A percentile compares a stretch with the other conserved stretches of the same genome.
Evolutionary conservation across 257 asterid species (phyloP).

Genomic region (Solanum sejunctum): DNA sequence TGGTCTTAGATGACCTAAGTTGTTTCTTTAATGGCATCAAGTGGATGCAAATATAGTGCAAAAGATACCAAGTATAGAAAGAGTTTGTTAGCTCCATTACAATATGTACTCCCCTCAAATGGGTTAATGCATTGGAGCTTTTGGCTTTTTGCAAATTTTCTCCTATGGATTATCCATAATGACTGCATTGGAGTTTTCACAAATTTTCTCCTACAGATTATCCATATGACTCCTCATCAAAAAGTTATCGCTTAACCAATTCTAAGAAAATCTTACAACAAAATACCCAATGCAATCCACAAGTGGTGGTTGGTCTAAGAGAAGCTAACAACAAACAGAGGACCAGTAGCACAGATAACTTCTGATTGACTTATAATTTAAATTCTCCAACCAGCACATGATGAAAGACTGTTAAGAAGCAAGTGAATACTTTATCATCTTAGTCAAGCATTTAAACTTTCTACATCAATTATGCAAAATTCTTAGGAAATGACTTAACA

Average conservation of each 20-base stretch:
- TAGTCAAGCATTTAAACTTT: not conserved
- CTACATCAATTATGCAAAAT: not conserved
- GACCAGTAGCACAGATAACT: not conserved
- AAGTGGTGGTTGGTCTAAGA: not conserved
- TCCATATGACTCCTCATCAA: not conserved
- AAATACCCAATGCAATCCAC: not conserved
- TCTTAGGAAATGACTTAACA: too few species aligned
- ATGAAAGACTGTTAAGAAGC: not conserved
- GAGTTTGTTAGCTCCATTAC: not conserved
- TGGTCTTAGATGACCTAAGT: not conserved
- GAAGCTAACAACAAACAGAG: not conserved
- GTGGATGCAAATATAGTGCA: not conserved
- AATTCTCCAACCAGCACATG: not conserved
- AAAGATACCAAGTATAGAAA: not conserved
- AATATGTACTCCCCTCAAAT: slow-evolving; percentile 17
- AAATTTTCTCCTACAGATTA: slow-evolving; percentile 16
- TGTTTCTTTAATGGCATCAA: not conserved
- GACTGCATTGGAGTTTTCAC: too few species aligned
- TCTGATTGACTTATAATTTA: not conserved
- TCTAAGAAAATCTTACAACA: not conserved
- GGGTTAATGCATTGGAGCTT: slow-evolving; percentile 27
- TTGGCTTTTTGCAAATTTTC: slow-evolving; percentile 5
- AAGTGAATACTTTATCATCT: not conserved
- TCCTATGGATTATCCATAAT: slow-evolving; percentile 7
- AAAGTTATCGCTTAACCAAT: not conserved